phyloP scores from a whole-genome alignment of 148 eudicot species.

The Rhododendron ovatum region DNA sequence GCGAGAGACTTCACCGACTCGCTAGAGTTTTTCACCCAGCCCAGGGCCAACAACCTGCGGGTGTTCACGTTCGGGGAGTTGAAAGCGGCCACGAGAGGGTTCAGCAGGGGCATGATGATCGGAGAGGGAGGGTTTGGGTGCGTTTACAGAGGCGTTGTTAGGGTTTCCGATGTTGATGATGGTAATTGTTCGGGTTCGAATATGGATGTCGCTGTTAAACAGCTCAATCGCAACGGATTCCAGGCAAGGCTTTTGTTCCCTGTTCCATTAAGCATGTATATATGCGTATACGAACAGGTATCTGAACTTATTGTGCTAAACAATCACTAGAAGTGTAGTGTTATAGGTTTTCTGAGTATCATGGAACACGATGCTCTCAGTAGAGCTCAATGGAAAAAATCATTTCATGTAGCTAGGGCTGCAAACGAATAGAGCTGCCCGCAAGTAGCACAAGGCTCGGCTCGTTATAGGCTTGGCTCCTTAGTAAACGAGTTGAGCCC shows the following conservation, averaged over 20 bases:
- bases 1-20: conserved; percentile 38
- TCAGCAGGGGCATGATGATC: conserved; percentile 48
- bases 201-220: conserved; percentile 85
- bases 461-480: neutral
- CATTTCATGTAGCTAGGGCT: neutral
- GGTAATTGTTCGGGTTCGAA: conserved; percentile 12
- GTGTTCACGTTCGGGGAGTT: conserved; percentile 58
- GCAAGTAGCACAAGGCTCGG: neutral
- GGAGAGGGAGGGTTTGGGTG: conserved; percentile 96
- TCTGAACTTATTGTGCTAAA: neutral
- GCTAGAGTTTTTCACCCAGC: conserved; percentile 38
- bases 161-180: conserved; percentile 19
- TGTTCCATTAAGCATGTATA: neutral
- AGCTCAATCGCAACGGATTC: conserved; percentile 84
- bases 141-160: conserved; percentile 54
- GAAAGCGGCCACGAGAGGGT: conserved; percentile 71
- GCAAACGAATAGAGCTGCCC: neutral
- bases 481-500: neutral
- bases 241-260: conserved; percentile 57
- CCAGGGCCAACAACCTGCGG: conserved; percentile 52
- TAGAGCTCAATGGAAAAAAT: neutral
- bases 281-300: neutral
- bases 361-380: neutral
- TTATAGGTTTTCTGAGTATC: neutral
- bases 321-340: neutral